Evolutionary conservation across 495 filamentous ascomycete genomes (phyloP), one percentile per base, ranked within the genome.

Genomic region (Xylaria longipes): DNA sequence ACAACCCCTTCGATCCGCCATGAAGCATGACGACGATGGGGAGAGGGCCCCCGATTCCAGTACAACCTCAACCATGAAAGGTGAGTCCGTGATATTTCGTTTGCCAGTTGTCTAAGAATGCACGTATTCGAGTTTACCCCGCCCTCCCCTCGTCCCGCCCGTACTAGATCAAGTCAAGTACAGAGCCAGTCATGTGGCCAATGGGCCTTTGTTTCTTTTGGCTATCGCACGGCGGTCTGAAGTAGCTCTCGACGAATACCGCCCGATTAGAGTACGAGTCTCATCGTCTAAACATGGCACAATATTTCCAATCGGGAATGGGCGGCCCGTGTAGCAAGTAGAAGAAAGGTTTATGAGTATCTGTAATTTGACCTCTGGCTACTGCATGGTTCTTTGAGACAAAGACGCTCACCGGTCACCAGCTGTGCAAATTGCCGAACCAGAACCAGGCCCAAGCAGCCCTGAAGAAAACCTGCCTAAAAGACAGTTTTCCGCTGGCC

Each of bases 391-490:
- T 48, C 46, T 54, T 52, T 50, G 33, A 70, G 62, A 66, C 25
- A 35, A 56, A 11, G 61, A 65, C n/a, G 27, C 69, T 71, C 37
- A 71, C 62, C 50, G 5, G 20, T 54, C 66, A 31, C 58, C 67
- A 86, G 84, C 83, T 61, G 84, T 86, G 39, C 83, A 85, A 50
- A 86, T 86, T 63, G 82, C 84, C 43, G 84, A 85, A 73, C 84
- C 84, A 27, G 80, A 82, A 65, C 73, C 75, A 50, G 74, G 73
- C 20, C 70, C 73, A 12, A 52, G 65, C 50, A 69, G 73, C 41
- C 65, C 69, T n/a, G 84, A 86, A 31, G 84, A 86, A 45, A 56
- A 65, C 45, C 76, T 74, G 25, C 74, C 74, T n/a, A 84, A 80
- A 66, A 84, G 81, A 72, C 84, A 86, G 61, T 84, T 79, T 64